Conservation (phyloP, 768 basidiomycete genomes). For the Boletus pseudo-olivaceus region DNA sequence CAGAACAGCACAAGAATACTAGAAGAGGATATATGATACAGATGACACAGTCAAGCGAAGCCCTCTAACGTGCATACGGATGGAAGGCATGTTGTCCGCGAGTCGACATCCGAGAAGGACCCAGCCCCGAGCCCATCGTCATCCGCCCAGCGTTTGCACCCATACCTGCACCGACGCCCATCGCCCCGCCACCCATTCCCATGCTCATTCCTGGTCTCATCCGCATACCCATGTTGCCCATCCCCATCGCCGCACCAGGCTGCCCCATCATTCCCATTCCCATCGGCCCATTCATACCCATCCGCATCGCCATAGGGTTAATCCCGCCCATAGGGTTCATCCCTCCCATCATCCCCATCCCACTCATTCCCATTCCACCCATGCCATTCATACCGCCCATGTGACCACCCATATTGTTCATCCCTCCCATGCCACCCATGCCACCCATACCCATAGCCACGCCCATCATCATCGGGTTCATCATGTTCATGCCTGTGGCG, state of each 20-base stretch:
- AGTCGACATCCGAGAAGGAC: conserved; percentile 45
- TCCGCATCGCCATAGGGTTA: conserved; percentile 36
- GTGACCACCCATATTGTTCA: conserved; percentile 25
- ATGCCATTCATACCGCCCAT: conserved; percentile 22
- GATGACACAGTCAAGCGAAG: conserved; percentile 4
- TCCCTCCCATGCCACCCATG: conserved; percentile 33
- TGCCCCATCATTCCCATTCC: conserved; percentile 38
- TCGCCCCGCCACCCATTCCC: conserved; percentile 38
- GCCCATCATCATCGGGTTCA: conserved; percentile 46
- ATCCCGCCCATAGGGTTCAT: conserved; percentile 26
- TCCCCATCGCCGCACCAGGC: conserved; percentile 16
- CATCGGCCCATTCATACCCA: conserved; percentile 33
- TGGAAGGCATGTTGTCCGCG: conserved; percentile 62
- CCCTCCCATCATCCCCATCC: conserved; percentile 38
- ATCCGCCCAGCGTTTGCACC: conserved; percentile 36
- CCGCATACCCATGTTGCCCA: conserved; percentile 33
- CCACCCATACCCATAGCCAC: conserved; percentile 50
- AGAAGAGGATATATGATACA: conserved; percentile 31
- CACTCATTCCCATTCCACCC: conserved; percentile 26
- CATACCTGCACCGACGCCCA: conserved; percentile 33
- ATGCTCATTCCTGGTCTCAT: conserved; percentile 39
- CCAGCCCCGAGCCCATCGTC: conserved; percentile 41
- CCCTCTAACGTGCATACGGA: conserved; percentile 53
- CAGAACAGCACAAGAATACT: conserved; percentile 16
- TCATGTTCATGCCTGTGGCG: conserved; percentile 49